Evolutionary conservation across 805 yeast genomes (phyloP), one percentile per base, ranked within the genome.

Genomic region (Kurtzmaniella cleridarum): DNA sequence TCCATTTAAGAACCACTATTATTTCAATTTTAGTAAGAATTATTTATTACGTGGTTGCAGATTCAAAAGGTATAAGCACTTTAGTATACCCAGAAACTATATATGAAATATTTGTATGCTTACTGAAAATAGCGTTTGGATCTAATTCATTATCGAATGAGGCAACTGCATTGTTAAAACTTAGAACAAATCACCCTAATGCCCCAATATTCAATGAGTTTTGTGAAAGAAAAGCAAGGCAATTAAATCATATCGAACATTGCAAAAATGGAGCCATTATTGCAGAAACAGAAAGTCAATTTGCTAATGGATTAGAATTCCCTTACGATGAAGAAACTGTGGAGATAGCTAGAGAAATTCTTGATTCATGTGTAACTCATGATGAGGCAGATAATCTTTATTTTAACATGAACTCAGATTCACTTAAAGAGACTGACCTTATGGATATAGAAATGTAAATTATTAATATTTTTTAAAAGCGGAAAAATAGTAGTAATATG

Each of bases 331-430:
- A 69, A 41, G 79, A 76, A 41, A 76, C 79, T 2, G 76, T 83
- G 29, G 87, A 81, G 44, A 62, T 81, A 51, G 81, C 95, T 0
- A 67, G 87, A 44, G 85, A 81, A 45, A 73, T 87, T 14, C 62
- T 88, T 39, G 87, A 81, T 42, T 69, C 73, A 20, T 78, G 80
- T 42, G 74, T 80, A 9, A 82, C 87, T 3, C 80, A 81, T 50
- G 89, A 84, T 46, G 95, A 85, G 48, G 87, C 88, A 1, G 95
- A 88, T 57, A 76, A 78, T 38, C 62, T 87, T 44, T 85, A 78
- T 54, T 62, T 74, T 41, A 78, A 85, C 41, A 82, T 86, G 78
- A 78, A 78, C 44, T 61, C 38, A 18, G 27, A 23, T 13, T 26
- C 26, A 14, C 20, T 14, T 26, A 23, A 42, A 23, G 45, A 39